Evolutionary conservation across 179 eudicot species (phyloP).

Genomic region (Spergularia azorica): DNA sequence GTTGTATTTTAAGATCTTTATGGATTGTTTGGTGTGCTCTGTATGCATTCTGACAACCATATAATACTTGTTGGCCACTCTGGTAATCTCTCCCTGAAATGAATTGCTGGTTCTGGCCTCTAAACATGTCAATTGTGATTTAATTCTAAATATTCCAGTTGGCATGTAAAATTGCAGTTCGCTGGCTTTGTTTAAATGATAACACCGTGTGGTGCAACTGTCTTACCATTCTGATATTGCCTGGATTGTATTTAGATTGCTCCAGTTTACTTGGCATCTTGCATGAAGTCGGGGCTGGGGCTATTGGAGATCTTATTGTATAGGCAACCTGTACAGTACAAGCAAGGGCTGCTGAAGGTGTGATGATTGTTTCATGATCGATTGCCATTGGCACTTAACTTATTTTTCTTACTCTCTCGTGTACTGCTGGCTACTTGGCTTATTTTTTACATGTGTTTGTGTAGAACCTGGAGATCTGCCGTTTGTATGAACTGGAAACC

Average conservation of each 20-base stretch:
- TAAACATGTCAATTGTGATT: background rate
- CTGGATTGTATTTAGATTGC: constrained; percentile 58
- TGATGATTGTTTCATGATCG: constrained; percentile 16
- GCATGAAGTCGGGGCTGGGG: constrained; percentile 74
- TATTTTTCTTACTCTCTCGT: background rate
- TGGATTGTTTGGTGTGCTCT: background rate
- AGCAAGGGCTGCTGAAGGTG: constrained; percentile 78
- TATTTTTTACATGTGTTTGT: constrained; percentile 26
- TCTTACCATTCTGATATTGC: constrained; percentile 21
- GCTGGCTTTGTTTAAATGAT: background rate
- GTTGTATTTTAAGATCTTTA: background rate
- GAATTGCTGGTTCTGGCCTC: background rate
- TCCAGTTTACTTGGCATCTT: constrained; percentile 88
- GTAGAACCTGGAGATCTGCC: constrained; percentile 92
- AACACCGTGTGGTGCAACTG: background rate
- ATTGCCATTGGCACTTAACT: background rate
- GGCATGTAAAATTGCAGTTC: background rate
- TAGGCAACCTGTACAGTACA: constrained; percentile 79
- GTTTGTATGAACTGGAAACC: constrained; percentile 74
- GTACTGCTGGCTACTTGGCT: constrained; percentile 10
- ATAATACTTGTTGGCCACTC: background rate
- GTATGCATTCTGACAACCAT: background rate
- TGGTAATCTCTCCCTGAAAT: background rate
- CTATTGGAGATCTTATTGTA: constrained; percentile 76
- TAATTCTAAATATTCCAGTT: background rate